These are phyloP conservation scores for Catharanthus roseus DNA, from an alignment of 257 asterid species.

Conservation along the genomic window DNA sequence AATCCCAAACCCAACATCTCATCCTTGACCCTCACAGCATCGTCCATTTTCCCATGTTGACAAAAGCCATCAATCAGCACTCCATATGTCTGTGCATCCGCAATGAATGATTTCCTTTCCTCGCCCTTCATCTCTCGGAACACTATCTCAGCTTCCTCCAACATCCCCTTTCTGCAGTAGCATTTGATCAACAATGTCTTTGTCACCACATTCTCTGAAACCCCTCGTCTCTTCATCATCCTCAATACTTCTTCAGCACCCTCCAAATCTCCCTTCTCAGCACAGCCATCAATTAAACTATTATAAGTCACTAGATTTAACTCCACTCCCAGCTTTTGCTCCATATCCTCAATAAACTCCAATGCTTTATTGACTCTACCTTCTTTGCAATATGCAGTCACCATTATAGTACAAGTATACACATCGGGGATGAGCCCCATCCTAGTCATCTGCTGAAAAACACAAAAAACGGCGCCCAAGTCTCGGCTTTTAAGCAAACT, in stretches of 20 bases:
- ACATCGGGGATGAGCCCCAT: conserved; percentile 68
- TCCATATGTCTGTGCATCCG: conserved; percentile 69
- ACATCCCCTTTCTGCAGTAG: conserved; percentile 52
- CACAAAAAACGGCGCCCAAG: conserved; percentile 42
- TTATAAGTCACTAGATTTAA: conserved; percentile 65
- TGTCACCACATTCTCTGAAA: conserved; percentile 54
- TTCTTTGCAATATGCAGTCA: conserved; percentile 73
- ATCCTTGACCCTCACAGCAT: conserved; percentile 55
- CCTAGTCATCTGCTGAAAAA: conserved; percentile 65
- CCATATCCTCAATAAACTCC: conserved; percentile 59
- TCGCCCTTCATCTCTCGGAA: conserved; percentile 49
- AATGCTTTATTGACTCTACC: conserved; percentile 55
- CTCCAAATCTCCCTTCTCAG: conserved; percentile 49
- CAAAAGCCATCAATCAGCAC: conserved; percentile 76
- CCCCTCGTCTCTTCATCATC: conserved; percentile 42
- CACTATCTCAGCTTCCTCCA: conserved; percentile 63
- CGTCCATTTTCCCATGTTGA: conserved; percentile 70
- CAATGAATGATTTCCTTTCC: conserved; percentile 24
- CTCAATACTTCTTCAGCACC: conserved; percentile 56
- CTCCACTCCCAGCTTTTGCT: conserved; percentile 40
- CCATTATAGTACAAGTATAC: conserved; percentile 67
- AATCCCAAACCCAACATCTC: conserved; percentile 69
- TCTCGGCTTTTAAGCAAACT: conserved; percentile 48
- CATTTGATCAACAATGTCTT: conserved; percentile 73
- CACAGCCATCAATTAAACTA: conserved; percentile 75